These are phyloP conservation scores for Alloteropsis angusta DNA, from an alignment of 202 grass and related monocot species.

Conservation along the genomic window DNA sequence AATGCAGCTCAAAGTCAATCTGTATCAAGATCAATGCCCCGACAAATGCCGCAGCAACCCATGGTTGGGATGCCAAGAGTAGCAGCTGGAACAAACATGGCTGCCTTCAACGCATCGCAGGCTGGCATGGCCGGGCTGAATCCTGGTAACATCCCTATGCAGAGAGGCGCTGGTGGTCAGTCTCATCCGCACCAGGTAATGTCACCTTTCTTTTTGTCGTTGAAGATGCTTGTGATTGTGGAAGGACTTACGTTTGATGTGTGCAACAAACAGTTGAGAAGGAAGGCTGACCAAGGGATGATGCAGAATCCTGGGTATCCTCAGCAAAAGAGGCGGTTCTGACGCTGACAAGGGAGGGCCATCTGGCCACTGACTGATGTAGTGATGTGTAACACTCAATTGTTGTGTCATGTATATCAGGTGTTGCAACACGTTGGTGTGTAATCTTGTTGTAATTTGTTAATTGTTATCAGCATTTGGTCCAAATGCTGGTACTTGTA, in stretches of 20 bases:
- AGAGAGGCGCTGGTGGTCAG: conserved; percentile 57
- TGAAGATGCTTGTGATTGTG: background rate
- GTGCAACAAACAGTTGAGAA: conserved; percentile 53
- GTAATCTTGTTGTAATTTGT: conserved; percentile 19
- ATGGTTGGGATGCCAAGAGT: conserved; percentile 78
- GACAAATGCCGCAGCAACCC: conserved; percentile 73
- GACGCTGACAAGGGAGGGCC: background rate
- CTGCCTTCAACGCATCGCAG: conserved; percentile 62
- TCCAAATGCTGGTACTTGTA: conserved; percentile 5
- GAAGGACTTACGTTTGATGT: background rate
- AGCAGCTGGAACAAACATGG: conserved; percentile 42
- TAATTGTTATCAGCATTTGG: conserved; percentile 3
- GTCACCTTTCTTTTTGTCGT: background rate
- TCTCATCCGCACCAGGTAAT: conserved; percentile 83
- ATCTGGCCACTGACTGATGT: conserved; percentile 19
- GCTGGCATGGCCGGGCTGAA: conserved; percentile 60
- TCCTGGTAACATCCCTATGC: conserved; percentile 81
- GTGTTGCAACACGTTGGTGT: background rate
- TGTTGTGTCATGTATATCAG: conserved; percentile 21
- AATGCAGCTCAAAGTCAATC: conserved; percentile 53
- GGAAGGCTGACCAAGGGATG: conserved; percentile 79
- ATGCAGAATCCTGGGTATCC: conserved; percentile 95
- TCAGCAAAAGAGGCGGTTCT: conserved; percentile 87
- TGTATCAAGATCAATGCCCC: conserved; percentile 54
- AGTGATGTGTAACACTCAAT: conserved; percentile 19